phyloP scores from a whole-genome alignment of 306 rosid species.

The Pterocarpus macrocarpus region DNA sequence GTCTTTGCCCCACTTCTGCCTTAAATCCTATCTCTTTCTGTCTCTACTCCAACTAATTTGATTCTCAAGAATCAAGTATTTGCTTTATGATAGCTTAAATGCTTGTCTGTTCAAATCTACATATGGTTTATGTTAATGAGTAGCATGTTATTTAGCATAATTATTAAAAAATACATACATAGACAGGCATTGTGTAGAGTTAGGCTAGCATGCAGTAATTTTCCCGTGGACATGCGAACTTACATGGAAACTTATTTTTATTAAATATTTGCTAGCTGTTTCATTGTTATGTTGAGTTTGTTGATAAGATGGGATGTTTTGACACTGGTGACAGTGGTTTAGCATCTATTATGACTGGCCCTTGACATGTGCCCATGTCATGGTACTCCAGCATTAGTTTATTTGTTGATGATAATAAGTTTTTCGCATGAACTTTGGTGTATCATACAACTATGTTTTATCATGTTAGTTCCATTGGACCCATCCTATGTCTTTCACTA shows the following conservation, averaged over 20 bases:
- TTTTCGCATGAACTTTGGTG: background rate
- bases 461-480: conserved; percentile 8
- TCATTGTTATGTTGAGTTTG: conserved; percentile 12
- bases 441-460: conserved; percentile 15
- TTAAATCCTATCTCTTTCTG: conserved; percentile 14
- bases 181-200: conserved; percentile 21
- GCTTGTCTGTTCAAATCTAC: conserved; percentile 16
- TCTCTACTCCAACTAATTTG: background rate
- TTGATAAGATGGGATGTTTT: conserved; percentile 4
- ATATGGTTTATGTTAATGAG: conserved; percentile 7
- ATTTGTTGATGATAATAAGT: background rate
- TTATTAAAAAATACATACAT: conserved; percentile 25
- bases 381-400: conserved; percentile 18
- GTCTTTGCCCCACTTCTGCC: background rate
- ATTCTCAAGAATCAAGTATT: conserved; percentile 23
- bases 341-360: background rate
- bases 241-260: background rate
- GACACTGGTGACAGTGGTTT: background rate
- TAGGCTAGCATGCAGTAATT: conserved; percentile 16
- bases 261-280: conserved; percentile 12
- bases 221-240: background rate
- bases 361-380: conserved; percentile 12
- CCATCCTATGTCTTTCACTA: conserved; percentile 3
- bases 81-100: conserved; percentile 5
- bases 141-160: background rate